Percentiles rank a stretch among this genome's conserved stretches.
Conservation (phyloP, 202 grass and related monocot species). For the Zizania palustris region DNA sequence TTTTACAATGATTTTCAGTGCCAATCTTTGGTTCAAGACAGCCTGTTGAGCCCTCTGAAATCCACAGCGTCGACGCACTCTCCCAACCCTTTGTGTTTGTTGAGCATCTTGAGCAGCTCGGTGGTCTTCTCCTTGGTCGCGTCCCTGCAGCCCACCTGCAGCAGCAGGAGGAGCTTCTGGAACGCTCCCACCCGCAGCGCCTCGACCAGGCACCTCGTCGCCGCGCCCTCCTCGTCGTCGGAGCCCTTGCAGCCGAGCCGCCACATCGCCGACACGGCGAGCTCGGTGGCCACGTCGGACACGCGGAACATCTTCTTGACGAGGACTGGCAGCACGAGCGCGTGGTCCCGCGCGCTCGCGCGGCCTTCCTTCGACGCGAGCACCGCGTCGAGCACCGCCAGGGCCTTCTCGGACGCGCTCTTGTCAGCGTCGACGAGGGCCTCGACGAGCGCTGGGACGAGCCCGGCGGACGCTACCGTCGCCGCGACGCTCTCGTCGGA, state of each 20-base stretch:
- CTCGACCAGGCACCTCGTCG: slow-evolving; percentile 26
- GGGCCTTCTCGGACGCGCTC: slow-evolving; percentile 60
- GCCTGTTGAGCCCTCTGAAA: slow-evolving; percentile 55
- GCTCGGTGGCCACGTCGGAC: slow-evolving; percentile 55
- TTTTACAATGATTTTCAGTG: too few species aligned
- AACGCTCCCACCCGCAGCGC: slow-evolving; percentile 57
- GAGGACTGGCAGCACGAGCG: slow-evolving; percentile 55
- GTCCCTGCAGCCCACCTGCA: slow-evolving; percentile 53
- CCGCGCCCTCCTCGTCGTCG: slow-evolving; percentile 5
- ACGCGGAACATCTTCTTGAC: slow-evolving; percentile 62
- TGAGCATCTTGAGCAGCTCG: slow-evolving; percentile 55
- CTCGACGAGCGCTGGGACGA: slow-evolving; percentile 49
- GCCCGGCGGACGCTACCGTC: slow-evolving; percentile 12
- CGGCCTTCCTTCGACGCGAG: slow-evolving; percentile 39
- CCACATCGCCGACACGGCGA: slow-evolving; percentile 53
- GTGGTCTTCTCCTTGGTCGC: slow-evolving; percentile 54
- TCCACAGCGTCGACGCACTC: slow-evolving; percentile 54
- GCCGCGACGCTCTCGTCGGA: slow-evolving; percentile 16
- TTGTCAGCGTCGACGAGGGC: slow-evolving; percentile 50
- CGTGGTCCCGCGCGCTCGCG: slow-evolving; percentile 34
- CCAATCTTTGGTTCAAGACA: slow-evolving; percentile 17
- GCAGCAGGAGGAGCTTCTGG: slow-evolving; percentile 62
- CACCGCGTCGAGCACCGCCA: slow-evolving; percentile 46
- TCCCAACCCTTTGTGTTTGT: slow-evolving; percentile 14
- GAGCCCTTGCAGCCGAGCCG: slow-evolving; percentile 44